phyloP scores from a whole-genome alignment of 2,329 filamentous ascomycete species.

The Verticillium nonalfalfae region DNA sequence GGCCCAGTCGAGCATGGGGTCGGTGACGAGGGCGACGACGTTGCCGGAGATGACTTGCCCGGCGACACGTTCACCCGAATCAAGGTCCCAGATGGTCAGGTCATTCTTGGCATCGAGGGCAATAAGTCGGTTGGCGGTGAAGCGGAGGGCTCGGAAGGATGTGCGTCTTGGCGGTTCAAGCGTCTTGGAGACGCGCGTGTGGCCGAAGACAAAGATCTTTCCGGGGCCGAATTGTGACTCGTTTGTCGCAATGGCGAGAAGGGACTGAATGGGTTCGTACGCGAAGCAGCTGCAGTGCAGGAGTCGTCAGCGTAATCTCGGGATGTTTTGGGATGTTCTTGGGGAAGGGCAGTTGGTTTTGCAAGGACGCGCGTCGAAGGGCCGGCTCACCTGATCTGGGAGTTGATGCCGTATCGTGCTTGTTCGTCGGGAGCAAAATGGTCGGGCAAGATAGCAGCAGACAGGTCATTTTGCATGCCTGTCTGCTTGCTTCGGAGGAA shows the following conservation, averaged over 20 bases:
- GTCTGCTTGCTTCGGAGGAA: slow-evolving; percentile 90
- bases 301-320: slow-evolving; percentile 1
- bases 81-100: slow-evolving; percentile 74
- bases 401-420: slow-evolving; percentile 75
- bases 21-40: slow-evolving; percentile 68
- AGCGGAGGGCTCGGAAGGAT: slow-evolving; percentile 73
- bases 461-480: slow-evolving; percentile 87
- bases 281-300: slow-evolving; percentile 60
- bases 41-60: slow-evolving; percentile 71
- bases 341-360: not conserved
- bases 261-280: slow-evolving; percentile 89
- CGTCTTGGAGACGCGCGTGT: slow-evolving; percentile 69
- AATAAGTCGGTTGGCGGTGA: slow-evolving; percentile 79
- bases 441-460: slow-evolving; percentile 69
- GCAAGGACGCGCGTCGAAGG: slow-evolving; percentile 10
- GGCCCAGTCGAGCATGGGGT: slow-evolving; percentile 90
- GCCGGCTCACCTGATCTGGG: slow-evolving; percentile 53
- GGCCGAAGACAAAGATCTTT: slow-evolving; percentile 84
- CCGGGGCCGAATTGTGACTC: slow-evolving; percentile 81
- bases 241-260: slow-evolving; percentile 85
- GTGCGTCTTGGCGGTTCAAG: slow-evolving; percentile 65
- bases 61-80: slow-evolving; percentile 58
- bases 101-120: slow-evolving; percentile 84
- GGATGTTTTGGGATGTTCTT: not conserved
- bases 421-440: slow-evolving; percentile 81